These are phyloP conservation scores for Aplosporella prunicola DNA, from an alignment of 2,329 filamentous ascomycete species.

Conservation along the genomic window DNA sequence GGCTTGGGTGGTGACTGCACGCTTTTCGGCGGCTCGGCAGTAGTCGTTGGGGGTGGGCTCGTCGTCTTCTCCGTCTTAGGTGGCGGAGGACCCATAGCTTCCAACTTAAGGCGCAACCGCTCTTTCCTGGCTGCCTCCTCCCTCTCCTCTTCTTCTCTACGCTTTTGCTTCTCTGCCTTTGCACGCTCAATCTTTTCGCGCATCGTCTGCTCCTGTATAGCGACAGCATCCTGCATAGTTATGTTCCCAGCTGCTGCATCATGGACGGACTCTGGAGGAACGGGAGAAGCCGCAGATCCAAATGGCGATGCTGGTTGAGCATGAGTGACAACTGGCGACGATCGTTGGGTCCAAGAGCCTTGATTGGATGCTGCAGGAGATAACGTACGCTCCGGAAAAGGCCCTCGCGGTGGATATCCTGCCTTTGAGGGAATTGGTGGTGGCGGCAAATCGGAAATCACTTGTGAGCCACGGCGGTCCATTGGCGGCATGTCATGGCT, in stretches of 20 bases:
- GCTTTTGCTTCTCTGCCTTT: slow-evolving; percentile 57
- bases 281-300: slow-evolving; percentile 23
- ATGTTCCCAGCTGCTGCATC: slow-evolving; percentile 24
- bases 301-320: slow-evolving; percentile 27
- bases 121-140: slow-evolving; percentile 64
- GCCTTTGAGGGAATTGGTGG: neutral
- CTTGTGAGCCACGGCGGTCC: slow-evolving; percentile 8
- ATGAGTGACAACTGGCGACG: slow-evolving; percentile 24
- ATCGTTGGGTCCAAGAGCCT: slow-evolving; percentile 18
- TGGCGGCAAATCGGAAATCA: slow-evolving; percentile 6
- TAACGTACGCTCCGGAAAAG: slow-evolving; percentile 4
- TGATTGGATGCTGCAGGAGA: slow-evolving; percentile 10
- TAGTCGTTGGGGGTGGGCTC: neutral
- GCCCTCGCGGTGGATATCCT: neutral
- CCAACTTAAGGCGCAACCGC: slow-evolving; percentile 62
- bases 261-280: slow-evolving; percentile 19
- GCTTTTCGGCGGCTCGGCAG: slow-evolving; percentile 26
- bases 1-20: slow-evolving; percentile 44
- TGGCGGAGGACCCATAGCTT: slow-evolving; percentile 54
- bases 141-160: slow-evolving; percentile 53
- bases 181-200: slow-evolving; percentile 59
- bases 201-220: slow-evolving; percentile 62
- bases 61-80: slow-evolving; percentile 16
- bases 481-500: slow-evolving; percentile 24
- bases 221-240: slow-evolving; percentile 50